Percentiles rank a stretch among this genome's conserved stretches.
These are phyloP conservation scores for Diaporthe helianthi DNA, from an alignment of 2,329 filamentous ascomycete species.

Conservation along the genomic window DNA sequence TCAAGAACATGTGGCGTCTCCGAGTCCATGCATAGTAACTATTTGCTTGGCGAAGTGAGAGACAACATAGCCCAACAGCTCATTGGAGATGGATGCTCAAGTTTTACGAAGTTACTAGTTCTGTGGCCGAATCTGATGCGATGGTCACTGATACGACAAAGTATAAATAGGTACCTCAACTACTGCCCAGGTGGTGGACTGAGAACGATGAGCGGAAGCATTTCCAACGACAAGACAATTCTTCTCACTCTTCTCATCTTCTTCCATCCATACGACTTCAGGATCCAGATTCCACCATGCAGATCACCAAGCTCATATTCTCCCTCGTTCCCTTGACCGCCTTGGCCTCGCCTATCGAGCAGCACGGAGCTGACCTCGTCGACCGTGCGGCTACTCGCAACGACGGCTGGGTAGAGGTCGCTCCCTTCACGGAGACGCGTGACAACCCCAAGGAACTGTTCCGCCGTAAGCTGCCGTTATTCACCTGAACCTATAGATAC, in stretches of 20 bases:
- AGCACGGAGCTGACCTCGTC: not conserved
- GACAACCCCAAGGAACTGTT: not conserved
- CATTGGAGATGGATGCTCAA: not conserved
- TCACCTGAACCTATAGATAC: no score
- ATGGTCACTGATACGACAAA: not conserved
- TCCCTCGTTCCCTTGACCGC: not conserved
- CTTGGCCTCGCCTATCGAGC: not conserved
- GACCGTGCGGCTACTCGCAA: not conserved
- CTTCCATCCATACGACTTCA: not conserved
- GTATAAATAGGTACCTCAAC: not conserved
- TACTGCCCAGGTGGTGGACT: accelerated
- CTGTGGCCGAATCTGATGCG: not conserved
- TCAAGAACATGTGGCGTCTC: not conserved
- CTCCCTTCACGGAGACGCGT: not conserved
- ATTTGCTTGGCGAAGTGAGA: not conserved
- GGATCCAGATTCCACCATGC: not conserved
- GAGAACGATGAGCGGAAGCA: not conserved
- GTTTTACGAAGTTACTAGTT: not conserved
- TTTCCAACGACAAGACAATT: not conserved
- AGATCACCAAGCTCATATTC: not conserved
- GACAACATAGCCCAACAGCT: not conserved
- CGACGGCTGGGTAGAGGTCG: not conserved
- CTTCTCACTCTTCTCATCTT: no score
- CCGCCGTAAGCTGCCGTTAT: no score
- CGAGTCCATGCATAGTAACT: not conserved